Evolutionary conservation across 108 stramenopile species (phyloP), one percentile per base, ranked within the genome.

Genomic region (Stephanodiscus minutulus): DNA sequence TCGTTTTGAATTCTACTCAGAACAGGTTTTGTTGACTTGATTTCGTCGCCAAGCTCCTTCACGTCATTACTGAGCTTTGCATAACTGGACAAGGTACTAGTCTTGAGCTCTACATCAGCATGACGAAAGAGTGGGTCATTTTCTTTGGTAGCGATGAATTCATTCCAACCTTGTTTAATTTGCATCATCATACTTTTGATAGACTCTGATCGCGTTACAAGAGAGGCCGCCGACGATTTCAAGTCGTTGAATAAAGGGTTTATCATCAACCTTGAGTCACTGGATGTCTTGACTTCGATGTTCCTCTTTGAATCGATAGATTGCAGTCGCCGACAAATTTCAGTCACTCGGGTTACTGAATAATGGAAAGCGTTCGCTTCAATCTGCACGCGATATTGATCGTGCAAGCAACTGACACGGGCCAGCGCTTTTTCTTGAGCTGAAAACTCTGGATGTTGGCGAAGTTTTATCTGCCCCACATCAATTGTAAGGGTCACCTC

Each of bases 401-500:
- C 74, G 58, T 68, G 68, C 39, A 76, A 36, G 54, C 44, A 44
- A 37, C 17, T 53, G 50, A 74, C 49, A 67, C 59, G 66, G 37
- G 31, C 41, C 28, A 61, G 1, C 11, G 49, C 36, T 24, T 43
- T 44, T 62, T 74, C 74, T 63, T 76, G 66, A 7, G 65, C 67
- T 37, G n/a, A 48, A 31, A 76, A 76, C 13, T 18, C 49, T 46
- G 66, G 74, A 57, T 76, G 66, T 1, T 55, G 61, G 17, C 66
- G 29, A 39, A 76, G 56, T 33, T 68, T 76, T 59, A 76, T 46
- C 56, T 76, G 66, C 31, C 61, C 61, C 0, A 76, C 52, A 13
- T 68, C 44, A 15, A 76, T 48, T 53, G 62, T 56, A 8, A 76
- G 9, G 18, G 56, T 62, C 22, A 76, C 52, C 25, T 48, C 49